These are phyloP conservation scores for Penicillium flavigenum DNA, from an alignment of 495 filamentous ascomycete genomes.

Conservation along the genomic window DNA sequence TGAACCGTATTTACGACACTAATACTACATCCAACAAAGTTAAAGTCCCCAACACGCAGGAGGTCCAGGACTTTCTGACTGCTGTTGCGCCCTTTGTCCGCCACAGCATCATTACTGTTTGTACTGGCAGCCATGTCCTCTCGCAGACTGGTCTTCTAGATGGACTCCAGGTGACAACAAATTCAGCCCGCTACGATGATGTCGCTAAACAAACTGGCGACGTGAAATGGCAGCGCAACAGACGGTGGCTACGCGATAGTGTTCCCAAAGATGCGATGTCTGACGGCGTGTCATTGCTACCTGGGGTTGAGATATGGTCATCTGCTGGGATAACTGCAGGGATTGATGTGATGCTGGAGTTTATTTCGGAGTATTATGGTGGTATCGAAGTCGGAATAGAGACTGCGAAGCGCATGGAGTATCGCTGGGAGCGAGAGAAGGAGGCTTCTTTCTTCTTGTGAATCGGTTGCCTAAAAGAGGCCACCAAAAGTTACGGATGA, in stretches of 20 bases:
- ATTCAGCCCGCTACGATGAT: constrained; percentile 8
- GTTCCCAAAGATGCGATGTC: background rate
- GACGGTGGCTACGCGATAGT: constrained; percentile 8
- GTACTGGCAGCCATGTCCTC: constrained; percentile 8
- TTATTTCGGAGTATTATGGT: constrained; percentile 10
- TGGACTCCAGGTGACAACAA: constrained; percentile 2
- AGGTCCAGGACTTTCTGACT: constrained; percentile 5
- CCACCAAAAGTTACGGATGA: background rate
- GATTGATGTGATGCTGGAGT: constrained; percentile 14
- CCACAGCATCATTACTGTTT: constrained; percentile 14
- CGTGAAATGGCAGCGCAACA: constrained; percentile 8
- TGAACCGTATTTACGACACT: constrained; percentile 8
- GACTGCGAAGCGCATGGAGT: constrained; percentile 11
- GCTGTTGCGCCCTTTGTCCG: constrained; percentile 9
- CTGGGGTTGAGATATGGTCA: constrained; percentile 10
- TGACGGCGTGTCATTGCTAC: background rate
- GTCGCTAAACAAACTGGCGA: background rate
- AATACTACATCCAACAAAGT: background rate
- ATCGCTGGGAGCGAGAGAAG: constrained; percentile 11
- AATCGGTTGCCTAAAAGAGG: background rate
- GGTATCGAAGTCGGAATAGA: constrained; percentile 2
- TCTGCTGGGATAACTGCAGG: constrained; percentile 12
- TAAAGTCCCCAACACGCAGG: constrained; percentile 7
- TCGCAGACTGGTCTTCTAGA: constrained; percentile 8
- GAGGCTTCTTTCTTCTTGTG: constrained; percentile 10